A percentile compares a stretch with the other conserved stretches of the same genome.
Evolutionary conservation across 371 early-diverging fungal species (phyloP).

Genomic region (Circinella minor): DNA sequence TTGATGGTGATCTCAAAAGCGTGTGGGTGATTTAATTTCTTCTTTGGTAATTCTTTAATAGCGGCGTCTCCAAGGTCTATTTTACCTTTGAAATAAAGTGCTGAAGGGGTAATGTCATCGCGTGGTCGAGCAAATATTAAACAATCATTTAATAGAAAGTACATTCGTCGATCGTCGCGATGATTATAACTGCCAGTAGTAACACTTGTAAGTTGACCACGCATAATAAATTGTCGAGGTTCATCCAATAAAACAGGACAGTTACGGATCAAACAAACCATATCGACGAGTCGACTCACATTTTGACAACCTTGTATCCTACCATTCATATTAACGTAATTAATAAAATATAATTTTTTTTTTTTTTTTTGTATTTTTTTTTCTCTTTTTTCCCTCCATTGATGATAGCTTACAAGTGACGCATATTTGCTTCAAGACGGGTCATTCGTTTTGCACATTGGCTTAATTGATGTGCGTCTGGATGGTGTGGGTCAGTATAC

Average conservation of each 20-base stretch:
- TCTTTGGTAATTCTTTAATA: constrained; percentile 19
- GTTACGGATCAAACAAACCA: constrained; percentile 20
- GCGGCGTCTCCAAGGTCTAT: constrained; percentile 20
- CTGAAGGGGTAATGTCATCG: constrained; percentile 9
- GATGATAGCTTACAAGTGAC: constrained; percentile 20
- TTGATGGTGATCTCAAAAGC: constrained; percentile 24
- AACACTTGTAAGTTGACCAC: constrained; percentile 19
- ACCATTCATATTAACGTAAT: neutral
- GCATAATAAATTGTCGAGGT: constrained; percentile 25
- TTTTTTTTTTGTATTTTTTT: neutral
- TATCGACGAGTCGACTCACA: constrained; percentile 20
- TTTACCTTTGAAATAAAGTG: constrained; percentile 24
- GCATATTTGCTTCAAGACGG: constrained; percentile 18
- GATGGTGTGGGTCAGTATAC: constrained; percentile 29
- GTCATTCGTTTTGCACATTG: constrained; percentile 18
- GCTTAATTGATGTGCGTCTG: constrained; percentile 25
- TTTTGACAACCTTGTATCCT: constrained; percentile 25
- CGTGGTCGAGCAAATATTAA: constrained; percentile 24
- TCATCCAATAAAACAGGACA: constrained; percentile 25
- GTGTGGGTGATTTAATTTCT: constrained; percentile 15
- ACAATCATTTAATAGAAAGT: constrained; percentile 24
- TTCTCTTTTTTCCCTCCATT: neutral
- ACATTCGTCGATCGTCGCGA: constrained; percentile 23
- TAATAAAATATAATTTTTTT: neutral
- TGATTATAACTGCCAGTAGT: constrained; percentile 11